Conservation (phyloP, 2,329 filamentous ascomycete genomes). For the Aureobasidium musti region DNA sequence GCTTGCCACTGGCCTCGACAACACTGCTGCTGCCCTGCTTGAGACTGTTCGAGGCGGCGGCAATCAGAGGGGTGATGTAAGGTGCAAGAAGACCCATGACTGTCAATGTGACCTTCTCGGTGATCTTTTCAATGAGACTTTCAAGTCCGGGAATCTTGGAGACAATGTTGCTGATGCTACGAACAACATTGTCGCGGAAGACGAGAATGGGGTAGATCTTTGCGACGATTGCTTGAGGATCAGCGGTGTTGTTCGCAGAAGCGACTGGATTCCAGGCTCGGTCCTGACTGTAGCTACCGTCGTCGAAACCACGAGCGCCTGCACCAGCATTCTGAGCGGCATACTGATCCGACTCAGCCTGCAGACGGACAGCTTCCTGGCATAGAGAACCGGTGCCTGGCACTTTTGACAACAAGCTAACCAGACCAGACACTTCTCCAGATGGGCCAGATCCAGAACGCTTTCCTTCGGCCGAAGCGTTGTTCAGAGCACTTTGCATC, state of each 20-base stretch:
- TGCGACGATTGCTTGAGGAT: conserved; percentile 49
- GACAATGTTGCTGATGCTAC: conserved; percentile 79
- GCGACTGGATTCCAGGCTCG: conserved; percentile 40
- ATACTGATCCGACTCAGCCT: conserved; percentile 52
- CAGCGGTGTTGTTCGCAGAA: conserved; percentile 56
- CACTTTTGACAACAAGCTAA: conserved; percentile 72
- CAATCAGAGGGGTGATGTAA: conserved; percentile 89
- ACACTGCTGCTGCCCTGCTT: conserved; percentile 81
- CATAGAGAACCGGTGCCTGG: conserved; percentile 58
- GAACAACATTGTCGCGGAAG: conserved; percentile 92
- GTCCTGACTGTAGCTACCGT: conserved; percentile 42
- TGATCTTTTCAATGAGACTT: conserved; percentile 86
- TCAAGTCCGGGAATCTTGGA: conserved; percentile 91
- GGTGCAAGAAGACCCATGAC: conserved; percentile 87
- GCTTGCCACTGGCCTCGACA: conserved; percentile 54
- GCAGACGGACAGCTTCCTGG: conserved; percentile 50
- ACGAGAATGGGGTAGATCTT: conserved; percentile 92
- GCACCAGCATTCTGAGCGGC: conserved; percentile 44
- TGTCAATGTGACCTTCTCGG: conserved; percentile 88
- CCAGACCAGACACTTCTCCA: conserved; percentile 52
- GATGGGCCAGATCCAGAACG: conserved; percentile 39
- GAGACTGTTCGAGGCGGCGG: conserved; percentile 76
- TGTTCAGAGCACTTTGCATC: conserved; percentile 60
- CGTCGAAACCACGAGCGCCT: conserved; percentile 40
- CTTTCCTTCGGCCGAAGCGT: conserved; percentile 29